Base-by-base conservation (phyloP, 23 red algal species). In the Agarophyton chilense region DNA sequence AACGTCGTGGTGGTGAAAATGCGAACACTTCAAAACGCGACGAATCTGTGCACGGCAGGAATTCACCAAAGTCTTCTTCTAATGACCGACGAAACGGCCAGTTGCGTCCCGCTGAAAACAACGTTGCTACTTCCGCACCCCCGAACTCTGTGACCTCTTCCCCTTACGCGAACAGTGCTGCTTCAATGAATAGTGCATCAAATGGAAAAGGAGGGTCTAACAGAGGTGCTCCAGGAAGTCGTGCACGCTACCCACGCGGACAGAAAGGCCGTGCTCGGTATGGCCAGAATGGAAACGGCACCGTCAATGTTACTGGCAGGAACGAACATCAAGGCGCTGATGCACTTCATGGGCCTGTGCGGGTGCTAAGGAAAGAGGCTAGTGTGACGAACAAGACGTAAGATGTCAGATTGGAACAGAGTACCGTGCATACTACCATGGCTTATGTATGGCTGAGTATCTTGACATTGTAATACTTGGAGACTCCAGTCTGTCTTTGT, bases 321-420 rank as follows among this genome's bases (percentile, higher is more conserved):
- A 43, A 45, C 43, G 68, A 74, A 47, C 19, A 43, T 1, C 40
- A 29, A 74, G 17, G 41, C n/a, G 45, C 33, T 35, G 80, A 84
- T 68, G 18, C 46, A 19, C 31, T 66, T 22, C 80, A 84, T 66
- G 80, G 80, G 32, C 62, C 80, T 39, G 80, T 84, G 29, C 80
- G 80, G n/a, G 50, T 84, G 43, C 35, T 84, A 4, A 84, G 60
- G 62, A 84, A 84, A 58, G 80, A 84, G 43, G 80, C 80, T 7
- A 84, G 80, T 67, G 44, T 60, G 12, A 58, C 44, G 80, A 64
- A 84, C 80, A 84, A 84, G 80, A 84, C 80, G 52, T 84, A 84
- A 84, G 57, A 53, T 32, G 18, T 80, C 28, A 56, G 76, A 33
- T 57, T 80, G 62, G 62, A 35, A 16, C 35, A 39, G 62, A 11